Evolutionary conservation across 306 rosid species (phyloP).

Genomic region (Morella rubra): DNA sequence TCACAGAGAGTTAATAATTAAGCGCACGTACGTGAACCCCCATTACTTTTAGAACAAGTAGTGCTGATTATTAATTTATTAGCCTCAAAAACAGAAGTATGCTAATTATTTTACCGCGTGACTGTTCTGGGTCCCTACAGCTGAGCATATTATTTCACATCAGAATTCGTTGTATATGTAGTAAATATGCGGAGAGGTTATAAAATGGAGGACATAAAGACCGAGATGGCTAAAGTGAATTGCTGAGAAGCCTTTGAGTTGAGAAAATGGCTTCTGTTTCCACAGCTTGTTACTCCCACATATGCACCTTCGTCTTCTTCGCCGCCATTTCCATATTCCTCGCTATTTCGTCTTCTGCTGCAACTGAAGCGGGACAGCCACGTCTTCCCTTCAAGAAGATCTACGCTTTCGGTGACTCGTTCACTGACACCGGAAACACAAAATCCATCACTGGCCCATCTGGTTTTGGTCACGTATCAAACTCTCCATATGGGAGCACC

Average conservation of each 20-base stretch:
- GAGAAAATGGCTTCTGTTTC: conserved; percentile 37
- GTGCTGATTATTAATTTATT: too few relatives aligned
- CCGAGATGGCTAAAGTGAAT: not conserved
- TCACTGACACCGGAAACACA: conserved; percentile 97
- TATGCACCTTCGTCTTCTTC: conserved; percentile 9
- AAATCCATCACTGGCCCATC: conserved; percentile 60
- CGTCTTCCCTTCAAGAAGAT: conserved; percentile 58
- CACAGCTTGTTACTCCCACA: conserved; percentile 8
- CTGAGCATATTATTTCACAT: too few relatives aligned
- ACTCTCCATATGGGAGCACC: conserved; percentile 70
- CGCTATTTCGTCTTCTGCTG: conserved; percentile 24
- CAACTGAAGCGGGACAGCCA: conserved; percentile 8
- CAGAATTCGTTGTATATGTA: too few relatives aligned
- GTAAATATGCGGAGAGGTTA: too few relatives aligned
- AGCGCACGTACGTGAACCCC: too few relatives aligned
- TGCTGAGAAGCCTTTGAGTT: not conserved
- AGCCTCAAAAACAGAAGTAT: too few relatives aligned
- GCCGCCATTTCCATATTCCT: conserved; percentile 30
- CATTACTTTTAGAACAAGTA: too few relatives aligned
- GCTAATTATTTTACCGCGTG: too few relatives aligned
- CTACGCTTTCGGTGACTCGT: conserved; percentile 89
- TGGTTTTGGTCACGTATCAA: conserved; percentile 79
- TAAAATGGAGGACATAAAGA: too few relatives aligned
- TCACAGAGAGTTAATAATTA: too few relatives aligned
- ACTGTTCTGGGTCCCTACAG: too few relatives aligned